Conservation (phyloP, 345 rosid genomes). For the Eucalyptus dawsonii region DNA sequence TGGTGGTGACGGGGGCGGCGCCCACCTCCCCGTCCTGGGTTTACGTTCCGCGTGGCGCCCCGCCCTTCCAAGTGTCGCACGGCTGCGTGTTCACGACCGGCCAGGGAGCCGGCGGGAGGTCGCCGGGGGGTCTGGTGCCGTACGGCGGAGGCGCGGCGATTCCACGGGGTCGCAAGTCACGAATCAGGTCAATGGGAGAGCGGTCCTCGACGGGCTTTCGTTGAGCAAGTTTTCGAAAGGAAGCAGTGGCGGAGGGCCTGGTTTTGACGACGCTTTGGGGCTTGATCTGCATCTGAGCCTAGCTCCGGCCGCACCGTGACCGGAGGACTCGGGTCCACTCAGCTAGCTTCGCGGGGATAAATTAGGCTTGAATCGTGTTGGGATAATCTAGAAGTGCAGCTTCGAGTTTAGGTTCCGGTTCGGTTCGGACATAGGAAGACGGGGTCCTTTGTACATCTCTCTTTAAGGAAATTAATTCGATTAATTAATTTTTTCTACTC, state of each 20-base stretch:
- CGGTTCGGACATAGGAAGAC: background rate
- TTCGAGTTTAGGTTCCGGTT: background rate
- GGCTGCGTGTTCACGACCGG: constrained; percentile 32
- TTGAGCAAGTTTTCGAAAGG: constrained; percentile 53
- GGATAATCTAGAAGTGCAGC: background rate
- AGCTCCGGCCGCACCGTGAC: constrained; percentile 73
- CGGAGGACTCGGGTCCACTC: background rate
- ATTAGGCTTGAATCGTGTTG: background rate
- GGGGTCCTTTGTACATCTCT: background rate
- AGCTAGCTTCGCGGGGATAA: background rate
- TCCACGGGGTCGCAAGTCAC: background rate
- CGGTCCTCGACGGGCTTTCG: constrained; percentile 26
- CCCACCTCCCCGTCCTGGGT: constrained; percentile 54
- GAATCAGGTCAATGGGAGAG: constrained; percentile 12
- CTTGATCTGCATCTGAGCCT: constrained; percentile 92
- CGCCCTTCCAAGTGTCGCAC: constrained; percentile 78
- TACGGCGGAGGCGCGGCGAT: constrained; percentile 28
- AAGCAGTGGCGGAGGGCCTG: constrained; percentile 46
- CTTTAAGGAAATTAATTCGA: background rate
- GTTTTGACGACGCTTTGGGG: constrained; percentile 63
- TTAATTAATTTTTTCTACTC: background rate
- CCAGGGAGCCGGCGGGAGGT: constrained; percentile 19
- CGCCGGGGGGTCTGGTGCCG: constrained; percentile 6
- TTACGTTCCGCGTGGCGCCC: constrained; percentile 60
- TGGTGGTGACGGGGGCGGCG: constrained; percentile 19